Evolutionary conservation across 805 yeast species (phyloP).

Genomic region (Nematodospora valgi): DNA sequence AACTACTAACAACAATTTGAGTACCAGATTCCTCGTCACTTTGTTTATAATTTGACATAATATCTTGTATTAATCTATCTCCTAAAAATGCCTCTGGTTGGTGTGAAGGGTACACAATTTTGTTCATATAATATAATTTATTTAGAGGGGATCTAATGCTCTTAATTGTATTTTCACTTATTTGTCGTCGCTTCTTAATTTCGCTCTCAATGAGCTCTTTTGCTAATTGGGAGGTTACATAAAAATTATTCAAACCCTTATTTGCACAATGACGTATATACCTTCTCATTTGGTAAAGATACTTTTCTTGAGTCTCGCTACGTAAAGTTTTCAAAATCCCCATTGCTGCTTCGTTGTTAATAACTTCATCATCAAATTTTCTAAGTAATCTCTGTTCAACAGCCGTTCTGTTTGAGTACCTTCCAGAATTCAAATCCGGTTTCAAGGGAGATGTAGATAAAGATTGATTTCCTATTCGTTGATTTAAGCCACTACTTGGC

Average conservation of each 20-base stretch:
- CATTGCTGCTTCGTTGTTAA: slow-evolving; percentile 4
- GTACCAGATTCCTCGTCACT: neutral
- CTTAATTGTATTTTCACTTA: slow-evolving; percentile 6
- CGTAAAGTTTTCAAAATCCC: neutral
- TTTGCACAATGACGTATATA: slow-evolving; percentile 6
- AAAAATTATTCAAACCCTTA: slow-evolving; percentile 5
- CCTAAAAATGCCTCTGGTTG: slow-evolving; percentile 7
- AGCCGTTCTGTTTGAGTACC: neutral
- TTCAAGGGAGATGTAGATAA: too few species aligned
- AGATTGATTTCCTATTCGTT: too few species aligned
- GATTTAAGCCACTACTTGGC: too few species aligned
- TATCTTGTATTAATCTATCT: slow-evolving; percentile 2
- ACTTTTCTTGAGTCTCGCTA: slow-evolving; percentile 5
- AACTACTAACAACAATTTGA: neutral
- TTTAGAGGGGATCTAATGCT: slow-evolving; percentile 6
- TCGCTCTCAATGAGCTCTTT: slow-evolving; percentile 1
- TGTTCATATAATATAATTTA: slow-evolving; percentile 6
- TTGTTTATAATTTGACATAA: neutral
- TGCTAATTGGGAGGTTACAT: slow-evolving; percentile 2
- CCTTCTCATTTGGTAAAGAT: slow-evolving; percentile 5
- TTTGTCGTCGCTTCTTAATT: neutral
- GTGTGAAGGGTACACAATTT: slow-evolving; percentile 1
- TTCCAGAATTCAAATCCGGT: too few species aligned
- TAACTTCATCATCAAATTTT: slow-evolving; percentile 7
- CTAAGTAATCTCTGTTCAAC: slow-evolving; percentile 1